These are phyloP conservation scores for Populus nigra DNA, from an alignment of 345 rosid genomes.

Conservation along the genomic window DNA sequence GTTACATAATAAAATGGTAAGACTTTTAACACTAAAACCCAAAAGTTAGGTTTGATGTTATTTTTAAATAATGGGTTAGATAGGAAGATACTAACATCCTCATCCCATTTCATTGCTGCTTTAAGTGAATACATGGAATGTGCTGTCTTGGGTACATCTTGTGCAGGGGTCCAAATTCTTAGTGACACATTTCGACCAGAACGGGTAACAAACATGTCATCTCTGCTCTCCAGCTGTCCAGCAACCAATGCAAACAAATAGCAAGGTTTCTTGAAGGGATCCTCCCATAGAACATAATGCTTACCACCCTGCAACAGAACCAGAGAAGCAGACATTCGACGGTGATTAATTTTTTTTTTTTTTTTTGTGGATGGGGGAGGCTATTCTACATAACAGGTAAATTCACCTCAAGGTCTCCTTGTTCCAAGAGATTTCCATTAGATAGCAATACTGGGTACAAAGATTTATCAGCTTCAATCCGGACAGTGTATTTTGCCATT, in stretches of 20 bases:
- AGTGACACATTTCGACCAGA: constrained; percentile 81
- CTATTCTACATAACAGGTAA: constrained; percentile 2
- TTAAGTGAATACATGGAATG: constrained; percentile 98
- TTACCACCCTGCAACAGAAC: constrained; percentile 60
- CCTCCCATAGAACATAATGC: constrained; percentile 95
- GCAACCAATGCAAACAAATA: constrained; percentile 96
- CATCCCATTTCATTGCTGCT: constrained; percentile 99
- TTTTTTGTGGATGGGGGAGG: neutral
- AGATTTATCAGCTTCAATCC: constrained; percentile 86
- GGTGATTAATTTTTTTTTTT: neutral
- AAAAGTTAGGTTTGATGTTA: constrained; percentile 2
- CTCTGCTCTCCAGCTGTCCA: constrained; percentile 87
- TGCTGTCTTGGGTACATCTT: constrained; percentile 88
- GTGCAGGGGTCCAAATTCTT: constrained; percentile 93
- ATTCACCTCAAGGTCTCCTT: constrained; percentile 76
- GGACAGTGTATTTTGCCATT: constrained; percentile 91
- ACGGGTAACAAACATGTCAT: constrained; percentile 69
- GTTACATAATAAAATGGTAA: neutral
- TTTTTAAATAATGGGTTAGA: neutral
- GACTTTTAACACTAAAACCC: constrained; percentile 9
- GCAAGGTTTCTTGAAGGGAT: constrained; percentile 96
- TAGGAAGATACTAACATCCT: constrained; percentile 58
- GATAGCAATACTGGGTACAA: constrained; percentile 84
- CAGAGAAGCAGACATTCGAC: neutral
- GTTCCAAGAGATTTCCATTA: constrained; percentile 84